A percentile compares a stretch with the other conserved stretches of the same genome.
phyloP scores from a whole-genome alignment of 2,329 filamentous ascomycete species.

The Exserohilum rostratum region DNA sequence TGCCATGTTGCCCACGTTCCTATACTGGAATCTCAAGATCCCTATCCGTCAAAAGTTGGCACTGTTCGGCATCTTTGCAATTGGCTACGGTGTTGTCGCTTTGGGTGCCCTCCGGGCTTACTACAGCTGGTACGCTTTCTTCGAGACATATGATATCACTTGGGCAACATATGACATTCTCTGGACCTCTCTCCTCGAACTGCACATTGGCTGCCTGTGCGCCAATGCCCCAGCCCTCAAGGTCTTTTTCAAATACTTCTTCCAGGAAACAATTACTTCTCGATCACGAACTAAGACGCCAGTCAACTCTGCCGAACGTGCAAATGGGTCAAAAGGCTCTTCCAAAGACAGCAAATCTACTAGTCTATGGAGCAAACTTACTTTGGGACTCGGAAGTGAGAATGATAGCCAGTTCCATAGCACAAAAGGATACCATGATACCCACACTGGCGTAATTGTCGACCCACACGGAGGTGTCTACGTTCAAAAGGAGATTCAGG shows the following conservation, averaged over 20 bases:
- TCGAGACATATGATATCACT: conserved; percentile 38
- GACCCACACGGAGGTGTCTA: conserved; percentile 31
- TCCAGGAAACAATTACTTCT: conserved; percentile 29
- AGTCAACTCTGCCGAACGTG: not conserved
- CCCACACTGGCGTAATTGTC: conserved; percentile 24
- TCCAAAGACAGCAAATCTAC: not conserved
- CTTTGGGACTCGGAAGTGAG: conserved; percentile 11
- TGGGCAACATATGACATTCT: conserved; percentile 33
- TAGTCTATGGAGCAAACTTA: conserved; percentile 14
- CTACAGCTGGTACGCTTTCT: conserved; percentile 37
- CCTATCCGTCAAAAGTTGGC: conserved; percentile 38
- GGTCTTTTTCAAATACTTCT: conserved; percentile 42
- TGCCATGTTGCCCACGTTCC: conserved; percentile 38
- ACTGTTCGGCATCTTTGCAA: conserved; percentile 39
- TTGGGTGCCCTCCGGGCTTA: conserved; percentile 34
- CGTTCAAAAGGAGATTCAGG: conserved; percentile 22
- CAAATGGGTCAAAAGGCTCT: not conserved
- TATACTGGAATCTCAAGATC: conserved; percentile 42
- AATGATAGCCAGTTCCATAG: conserved; percentile 7
- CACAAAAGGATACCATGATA: conserved; percentile 33
- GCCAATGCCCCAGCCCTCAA: conserved; percentile 41
- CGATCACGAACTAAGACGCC: conserved; percentile 10
- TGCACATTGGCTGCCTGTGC: conserved; percentile 40
- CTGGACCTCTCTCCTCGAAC: conserved; percentile 30
- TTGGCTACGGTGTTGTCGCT: conserved; percentile 38